Base-by-base conservation (phyloP, 805 yeast species). In the Schwanniomyces vanrijiae region DNA sequence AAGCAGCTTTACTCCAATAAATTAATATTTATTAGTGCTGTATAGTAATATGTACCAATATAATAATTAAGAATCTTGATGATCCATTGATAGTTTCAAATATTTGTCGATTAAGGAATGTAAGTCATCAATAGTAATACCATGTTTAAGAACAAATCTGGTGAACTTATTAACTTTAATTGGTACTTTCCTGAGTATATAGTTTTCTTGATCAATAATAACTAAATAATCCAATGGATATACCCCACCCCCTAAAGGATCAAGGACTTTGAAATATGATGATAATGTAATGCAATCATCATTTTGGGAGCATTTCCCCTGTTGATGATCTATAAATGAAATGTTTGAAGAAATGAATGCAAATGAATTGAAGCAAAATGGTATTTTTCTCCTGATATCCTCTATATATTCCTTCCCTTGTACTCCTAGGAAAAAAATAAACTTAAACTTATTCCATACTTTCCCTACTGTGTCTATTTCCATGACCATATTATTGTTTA, bases 241-340 rank as follows among this genome's bases (percentile, higher is more conserved):
- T 5, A 46, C 13, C 2, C 73, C 75, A 6, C 75, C 73, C 3
- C 75, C 73, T 24, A 66, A 42, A 4, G 75, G 75, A 41, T 68
- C 68, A 19, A 58, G 43, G 8, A 68, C 50, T 22, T 56, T 45
- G 38, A 69, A 59, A 21, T 62, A 59, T 3, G 54, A 48, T 0
- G 66, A 44, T 18, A 69, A 46, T 11, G 38, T 24, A 11, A 47
- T 48, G 53, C 71, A 65, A 43, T 58, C 55, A 6, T 46, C 37
- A 38, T 55, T 50, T 16, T 39, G 29, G 11, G 54, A 40, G 22
- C 26, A 29, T 2, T 19, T 26, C 13, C 14, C 16, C 2, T 20
- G 5, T n/a, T 43, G 33, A 18, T 25, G 9, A 34, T 26, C 14
- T 8, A 34, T n/a, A 9, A 19, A 9, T 10, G 43, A 43, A 13